phyloP scores from a whole-genome alignment of 1,284 basidiomycete genomes.

The Abortiporus biennis region DNA sequence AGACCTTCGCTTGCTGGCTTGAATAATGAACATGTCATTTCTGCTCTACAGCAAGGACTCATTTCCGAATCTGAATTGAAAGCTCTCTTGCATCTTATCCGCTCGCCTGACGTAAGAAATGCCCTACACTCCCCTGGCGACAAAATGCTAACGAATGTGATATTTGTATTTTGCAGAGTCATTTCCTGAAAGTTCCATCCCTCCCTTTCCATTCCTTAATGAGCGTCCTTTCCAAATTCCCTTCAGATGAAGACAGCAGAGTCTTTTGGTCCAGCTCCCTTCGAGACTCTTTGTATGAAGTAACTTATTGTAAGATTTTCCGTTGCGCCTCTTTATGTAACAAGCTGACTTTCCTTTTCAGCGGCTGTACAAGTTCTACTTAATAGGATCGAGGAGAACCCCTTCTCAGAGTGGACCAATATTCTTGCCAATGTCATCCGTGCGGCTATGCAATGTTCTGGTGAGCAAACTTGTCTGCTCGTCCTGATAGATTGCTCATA shows the following conservation, averaged over 20 bases:
- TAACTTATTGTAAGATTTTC: conserved; percentile 21
- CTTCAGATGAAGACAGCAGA: conserved; percentile 61
- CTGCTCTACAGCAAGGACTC: conserved; percentile 53
- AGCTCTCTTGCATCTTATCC: conserved; percentile 59
- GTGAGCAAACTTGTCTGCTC: too few relatives aligned
- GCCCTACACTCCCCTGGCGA: too few relatives aligned
- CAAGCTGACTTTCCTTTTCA: conserved; percentile 11
- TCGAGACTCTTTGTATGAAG: conserved; percentile 55
- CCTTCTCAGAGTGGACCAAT: conserved; percentile 29
- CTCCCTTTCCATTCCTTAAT: conserved; percentile 72
- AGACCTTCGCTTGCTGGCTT: conserved; percentile 59
- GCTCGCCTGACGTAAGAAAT: conserved; percentile 63
- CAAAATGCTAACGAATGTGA: too few relatives aligned
- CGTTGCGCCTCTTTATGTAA: background rate
- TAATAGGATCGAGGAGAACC: conserved; percentile 29
- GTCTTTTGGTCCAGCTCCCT: conserved; percentile 60
- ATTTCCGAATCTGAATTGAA: conserved; percentile 61
- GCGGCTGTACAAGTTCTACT: conserved; percentile 29
- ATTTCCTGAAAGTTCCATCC: conserved; percentile 76
- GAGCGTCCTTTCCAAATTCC: conserved; percentile 70
- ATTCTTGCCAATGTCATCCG: conserved; percentile 46
- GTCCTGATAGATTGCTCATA: too few relatives aligned
- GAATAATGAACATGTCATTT: conserved; percentile 46
- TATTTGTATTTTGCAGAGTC: conserved; percentile 56
- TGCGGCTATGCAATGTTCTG: conserved; percentile 48